Evolutionary conservation across 805 yeast genomes (phyloP), one percentile per base, ranked within the genome.

Genomic region (Metschnikowia hibisci): DNA sequence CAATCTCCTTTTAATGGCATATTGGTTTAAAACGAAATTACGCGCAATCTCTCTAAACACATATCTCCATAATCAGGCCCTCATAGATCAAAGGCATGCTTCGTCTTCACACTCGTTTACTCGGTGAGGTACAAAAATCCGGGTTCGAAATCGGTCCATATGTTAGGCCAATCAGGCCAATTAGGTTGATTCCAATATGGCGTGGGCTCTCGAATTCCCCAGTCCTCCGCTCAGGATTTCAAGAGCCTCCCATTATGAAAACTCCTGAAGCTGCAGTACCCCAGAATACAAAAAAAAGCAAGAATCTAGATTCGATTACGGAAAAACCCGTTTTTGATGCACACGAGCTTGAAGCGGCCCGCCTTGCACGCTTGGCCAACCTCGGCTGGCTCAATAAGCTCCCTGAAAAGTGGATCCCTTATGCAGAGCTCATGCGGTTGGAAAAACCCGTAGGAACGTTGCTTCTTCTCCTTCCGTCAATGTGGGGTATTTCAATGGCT

Each of bases 381-480:
- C 56, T 69, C 28, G 73, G 71, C 6, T 68, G 72, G 59, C 70
- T 87, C 12, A 68, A 80, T 1, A 70, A 73, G 27, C 71, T 93
- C 18, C 98, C 99, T 0, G 72, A 69, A 32, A 73, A 73, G 44
- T 72, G 82, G 80, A 82, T 87, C 34, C 98, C 99, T 0, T 93
- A 89, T 60, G 95, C 96, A 33, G 95, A 88, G 57, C 69, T 93
- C 43, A 82, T 89, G 85, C 73, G 99, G 43, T 63, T 91, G 43
- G 99, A 93, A 58, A 87, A 87, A 54, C 99, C 99, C 0, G 95
- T 86, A n/a, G 99, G 99, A 0, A 86, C 97, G 0, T 80, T 87
- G 75, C 69, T 91, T 22, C 67, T 93, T 32, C 78, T 79, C 47
- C 70, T 87, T 37, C 99, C 99, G 0, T 83, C 96, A 40, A 77